Percentiles rank a stretch among this genome's conserved stretches.
These are phyloP conservation scores for Geotrichum restrictum DNA, from an alignment of 1,139 yeast species.

Conservation along the genomic window DNA sequence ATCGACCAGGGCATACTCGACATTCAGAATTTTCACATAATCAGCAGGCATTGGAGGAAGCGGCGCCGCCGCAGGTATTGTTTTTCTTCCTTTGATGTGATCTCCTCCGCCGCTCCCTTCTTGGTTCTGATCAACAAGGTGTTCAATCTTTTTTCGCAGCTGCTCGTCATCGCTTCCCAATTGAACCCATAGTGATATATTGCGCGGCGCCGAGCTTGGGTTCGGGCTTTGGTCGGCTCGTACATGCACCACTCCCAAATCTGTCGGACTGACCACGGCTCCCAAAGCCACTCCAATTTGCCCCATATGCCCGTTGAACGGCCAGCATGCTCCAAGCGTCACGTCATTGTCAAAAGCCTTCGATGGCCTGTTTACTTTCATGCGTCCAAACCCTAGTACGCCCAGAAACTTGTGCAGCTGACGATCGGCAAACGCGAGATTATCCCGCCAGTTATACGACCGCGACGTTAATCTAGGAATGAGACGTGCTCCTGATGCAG, in stretches of 20 bases:
- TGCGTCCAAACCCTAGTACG: slow-evolving; percentile 28
- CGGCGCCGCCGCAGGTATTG: neutral
- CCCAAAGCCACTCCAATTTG: slow-evolving; percentile 34
- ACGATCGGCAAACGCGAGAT: slow-evolving; percentile 21
- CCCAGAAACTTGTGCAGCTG: slow-evolving; percentile 23
- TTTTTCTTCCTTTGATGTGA: too few species aligned
- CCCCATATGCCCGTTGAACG: slow-evolving; percentile 36
- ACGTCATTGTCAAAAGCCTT: slow-evolving; percentile 30
- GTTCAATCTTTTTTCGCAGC: slow-evolving; percentile 19
- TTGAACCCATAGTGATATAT: slow-evolving; percentile 35
- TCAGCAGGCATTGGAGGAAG: slow-evolving; percentile 21
- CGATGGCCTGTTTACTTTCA: slow-evolving; percentile 29
- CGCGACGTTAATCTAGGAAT: slow-evolving; percentile 32
- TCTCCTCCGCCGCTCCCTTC: slow-evolving; percentile 10
- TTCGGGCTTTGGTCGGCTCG: slow-evolving; percentile 30
- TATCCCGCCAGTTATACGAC: slow-evolving; percentile 28
- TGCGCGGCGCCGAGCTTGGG: slow-evolving; percentile 35
- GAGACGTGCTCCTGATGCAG: slow-evolving; percentile 34
- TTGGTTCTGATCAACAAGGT: slow-evolving; percentile 15
- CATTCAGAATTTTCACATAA: slow-evolving; percentile 30
- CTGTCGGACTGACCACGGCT: slow-evolving; percentile 29
- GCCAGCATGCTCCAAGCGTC: slow-evolving; percentile 38
- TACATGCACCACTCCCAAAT: slow-evolving; percentile 36
- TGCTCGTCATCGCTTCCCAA: slow-evolving; percentile 27
- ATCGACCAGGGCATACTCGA: slow-evolving; percentile 31